Evolutionary conservation across 73 alveolate genomes (phyloP), one percentile per base, ranked within the genome.

Genomic region (Durusdinium trenchii): DNA sequence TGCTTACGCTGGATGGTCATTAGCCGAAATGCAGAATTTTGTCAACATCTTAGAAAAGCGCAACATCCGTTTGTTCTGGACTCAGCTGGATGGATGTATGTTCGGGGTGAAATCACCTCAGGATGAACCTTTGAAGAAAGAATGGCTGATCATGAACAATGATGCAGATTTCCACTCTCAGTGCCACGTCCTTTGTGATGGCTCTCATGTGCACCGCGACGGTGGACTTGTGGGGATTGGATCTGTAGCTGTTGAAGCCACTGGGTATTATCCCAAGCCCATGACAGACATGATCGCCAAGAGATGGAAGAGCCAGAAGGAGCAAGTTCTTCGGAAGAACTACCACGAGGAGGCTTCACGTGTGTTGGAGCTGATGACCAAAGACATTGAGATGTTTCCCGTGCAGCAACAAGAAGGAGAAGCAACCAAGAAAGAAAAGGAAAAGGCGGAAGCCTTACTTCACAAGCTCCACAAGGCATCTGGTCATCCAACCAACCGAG

Each of bases 381-480:
- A 85, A 16, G 94, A 52, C 32, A 48, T 30, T 7, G 26, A n/a
- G 54, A 60, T 54, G 30, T 5, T 30, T 36, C 43, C n/a, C 35
- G 57, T 6, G 38, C 42, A 85, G 79, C 51, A 46, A 36, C 78
- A 20, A 51, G n/a, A 84, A 46, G 50, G n/a, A 47, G 32, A 30
- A 20, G 42, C 28, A 36, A 28, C 6, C 84, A 73, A 26, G 52
- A 12, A 32, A 12, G 36, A 73, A 51, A 6, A 7, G 84, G 84
- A 16, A 54, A 38, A 28, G 28, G 60, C 51, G 45, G 0, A 38
- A 61, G 54, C 73, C 14, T 36, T 85, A 38, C 94, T 84, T 6
- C 94, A 84, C 36, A 50, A 78, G 28, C 94, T 84, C 12, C 94
- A 84, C 45, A 42, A 48, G 12, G 94, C 94, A 35, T 51, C 78